phyloP scores from a whole-genome alignment of 306 rosid species.

The Prunus campanulata region DNA sequence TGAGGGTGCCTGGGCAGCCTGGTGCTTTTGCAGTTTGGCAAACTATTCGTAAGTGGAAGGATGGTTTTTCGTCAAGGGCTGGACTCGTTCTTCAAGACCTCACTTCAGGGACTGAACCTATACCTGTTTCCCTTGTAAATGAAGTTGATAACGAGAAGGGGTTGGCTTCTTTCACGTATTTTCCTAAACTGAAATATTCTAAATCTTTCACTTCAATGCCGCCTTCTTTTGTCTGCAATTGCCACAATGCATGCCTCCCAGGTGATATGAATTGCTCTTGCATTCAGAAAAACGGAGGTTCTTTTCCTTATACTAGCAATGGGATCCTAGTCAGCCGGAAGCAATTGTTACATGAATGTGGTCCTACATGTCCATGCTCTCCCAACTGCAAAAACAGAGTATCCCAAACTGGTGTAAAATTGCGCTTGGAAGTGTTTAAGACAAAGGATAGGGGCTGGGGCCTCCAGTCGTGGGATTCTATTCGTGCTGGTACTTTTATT shows the following conservation, averaged over 20 bases:
- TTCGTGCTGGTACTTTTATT: constrained; percentile 63
- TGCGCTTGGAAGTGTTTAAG: constrained; percentile 54
- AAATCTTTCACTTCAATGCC: constrained; percentile 32
- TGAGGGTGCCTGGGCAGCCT: constrained; percentile 57
- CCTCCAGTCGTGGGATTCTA: constrained; percentile 58
- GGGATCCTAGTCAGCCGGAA: constrained; percentile 53
- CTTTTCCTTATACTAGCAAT: constrained; percentile 51
- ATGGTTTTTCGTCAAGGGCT: constrained; percentile 28
- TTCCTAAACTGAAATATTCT: constrained; percentile 36
- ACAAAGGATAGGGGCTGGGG: constrained; percentile 71
- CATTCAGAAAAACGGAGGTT: constrained; percentile 54
- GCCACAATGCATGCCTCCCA: constrained; percentile 48
- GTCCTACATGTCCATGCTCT: constrained; percentile 50
- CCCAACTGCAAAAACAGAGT: constrained; percentile 64
- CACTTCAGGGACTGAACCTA: constrained; percentile 50
- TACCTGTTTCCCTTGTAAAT: constrained; percentile 62
- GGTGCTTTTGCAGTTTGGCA: constrained; percentile 51
- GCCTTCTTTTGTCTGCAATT: constrained; percentile 44
- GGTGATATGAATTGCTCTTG: constrained; percentile 58
- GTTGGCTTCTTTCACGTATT: constrained; percentile 52
- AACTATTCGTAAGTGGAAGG: constrained; percentile 51
- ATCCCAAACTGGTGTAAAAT: constrained; percentile 51
- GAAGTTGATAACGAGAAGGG: constrained; percentile 57
- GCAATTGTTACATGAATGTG: constrained; percentile 61
- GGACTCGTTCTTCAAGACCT: constrained; percentile 55